phyloP scores from a whole-genome alignment of 1,284 basidiomycete species.

The Sanghuangporus weigelae region DNA sequence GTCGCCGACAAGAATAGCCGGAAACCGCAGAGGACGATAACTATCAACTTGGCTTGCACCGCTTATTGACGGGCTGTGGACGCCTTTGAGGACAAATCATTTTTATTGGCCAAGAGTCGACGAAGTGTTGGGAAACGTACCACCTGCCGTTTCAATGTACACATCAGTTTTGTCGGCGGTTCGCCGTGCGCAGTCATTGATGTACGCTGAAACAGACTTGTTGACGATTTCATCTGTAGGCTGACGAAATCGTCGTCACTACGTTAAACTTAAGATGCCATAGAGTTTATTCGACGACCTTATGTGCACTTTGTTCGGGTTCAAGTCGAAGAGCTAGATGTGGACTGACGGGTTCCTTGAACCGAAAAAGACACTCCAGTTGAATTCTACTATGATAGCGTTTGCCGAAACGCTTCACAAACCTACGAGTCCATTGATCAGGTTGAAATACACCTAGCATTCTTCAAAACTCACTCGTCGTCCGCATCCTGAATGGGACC shows the following conservation, averaged over 20 bases:
- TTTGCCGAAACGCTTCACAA: constrained; percentile 58
- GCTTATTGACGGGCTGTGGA: constrained; percentile 87
- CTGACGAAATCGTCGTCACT: constrained; percentile 30
- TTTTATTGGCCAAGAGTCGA: background rate
- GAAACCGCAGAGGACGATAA: constrained; percentile 82
- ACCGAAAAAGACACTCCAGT: constrained; percentile 77
- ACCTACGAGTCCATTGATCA: constrained; percentile 40
- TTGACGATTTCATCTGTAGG: constrained; percentile 66
- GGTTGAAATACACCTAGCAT: background rate
- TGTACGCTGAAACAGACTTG: constrained; percentile 59
- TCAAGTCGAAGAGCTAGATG: constrained; percentile 78
- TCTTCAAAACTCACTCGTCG: constrained; percentile 56
- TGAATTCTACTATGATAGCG: constrained; percentile 39
- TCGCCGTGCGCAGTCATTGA: constrained; percentile 44
- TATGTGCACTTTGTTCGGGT: background rate
- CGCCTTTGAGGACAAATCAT: constrained; percentile 48
- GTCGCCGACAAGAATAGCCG: constrained; percentile 85
- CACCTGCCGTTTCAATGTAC: constrained; percentile 94
- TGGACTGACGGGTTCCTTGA: constrained; percentile 87
- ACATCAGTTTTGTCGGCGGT: constrained; percentile 45
- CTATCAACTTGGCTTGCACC: constrained; percentile 85
- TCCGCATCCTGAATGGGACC: constrained; percentile 79
- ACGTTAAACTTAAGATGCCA: constrained; percentile 5
- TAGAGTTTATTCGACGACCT: constrained; percentile 5
- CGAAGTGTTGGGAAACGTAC: constrained; percentile 38